These are phyloP conservation scores for Xerocomellus chrysenteron DNA, from an alignment of 768 basidiomycete species.

Conservation along the genomic window DNA sequence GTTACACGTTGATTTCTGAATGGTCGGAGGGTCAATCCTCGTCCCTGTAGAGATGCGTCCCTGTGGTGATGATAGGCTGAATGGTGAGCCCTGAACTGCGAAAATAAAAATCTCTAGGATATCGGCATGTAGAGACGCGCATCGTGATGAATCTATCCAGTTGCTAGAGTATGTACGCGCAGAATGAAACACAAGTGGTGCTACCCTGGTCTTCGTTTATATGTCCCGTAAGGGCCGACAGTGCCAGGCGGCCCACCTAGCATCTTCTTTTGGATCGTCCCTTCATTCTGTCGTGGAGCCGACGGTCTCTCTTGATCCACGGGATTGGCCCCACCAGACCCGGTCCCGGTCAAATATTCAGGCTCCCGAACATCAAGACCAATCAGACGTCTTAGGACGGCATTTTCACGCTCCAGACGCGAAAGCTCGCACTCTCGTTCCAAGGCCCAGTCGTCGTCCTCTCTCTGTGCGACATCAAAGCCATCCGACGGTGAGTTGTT, in stretches of 20 bases:
- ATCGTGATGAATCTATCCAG: too few species aligned
- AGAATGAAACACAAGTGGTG: too few species aligned
- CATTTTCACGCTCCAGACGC: slow-evolving; percentile 86
- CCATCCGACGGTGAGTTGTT: neutral
- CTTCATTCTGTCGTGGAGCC: slow-evolving; percentile 15
- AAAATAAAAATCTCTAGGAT: too few species aligned
- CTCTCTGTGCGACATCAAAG: slow-evolving; percentile 32
- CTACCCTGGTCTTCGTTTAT: slow-evolving; percentile 34
- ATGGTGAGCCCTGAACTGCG: too few species aligned
- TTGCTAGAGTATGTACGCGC: too few species aligned
- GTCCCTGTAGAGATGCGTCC: too few species aligned
- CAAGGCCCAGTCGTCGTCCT: slow-evolving; percentile 72
- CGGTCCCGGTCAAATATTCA: slow-evolving; percentile 4
- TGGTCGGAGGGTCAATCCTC: too few species aligned
- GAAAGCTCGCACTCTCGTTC: slow-evolving; percentile 91
- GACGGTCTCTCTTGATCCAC: slow-evolving; percentile 15
- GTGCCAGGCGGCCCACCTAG: slow-evolving; percentile 37
- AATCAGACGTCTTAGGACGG: slow-evolving; percentile 70
- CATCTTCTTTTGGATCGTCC: slow-evolving; percentile 21
- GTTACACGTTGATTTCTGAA: too few species aligned
- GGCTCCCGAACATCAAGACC: slow-evolving; percentile 41
- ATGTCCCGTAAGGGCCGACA: slow-evolving; percentile 45
- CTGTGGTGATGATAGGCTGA: too few species aligned
- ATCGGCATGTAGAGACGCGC: too few species aligned
- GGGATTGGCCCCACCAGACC: neutral